Evolutionary conservation across 805 yeast species (phyloP).

Genomic region (Jamesozyma lodderae): DNA sequence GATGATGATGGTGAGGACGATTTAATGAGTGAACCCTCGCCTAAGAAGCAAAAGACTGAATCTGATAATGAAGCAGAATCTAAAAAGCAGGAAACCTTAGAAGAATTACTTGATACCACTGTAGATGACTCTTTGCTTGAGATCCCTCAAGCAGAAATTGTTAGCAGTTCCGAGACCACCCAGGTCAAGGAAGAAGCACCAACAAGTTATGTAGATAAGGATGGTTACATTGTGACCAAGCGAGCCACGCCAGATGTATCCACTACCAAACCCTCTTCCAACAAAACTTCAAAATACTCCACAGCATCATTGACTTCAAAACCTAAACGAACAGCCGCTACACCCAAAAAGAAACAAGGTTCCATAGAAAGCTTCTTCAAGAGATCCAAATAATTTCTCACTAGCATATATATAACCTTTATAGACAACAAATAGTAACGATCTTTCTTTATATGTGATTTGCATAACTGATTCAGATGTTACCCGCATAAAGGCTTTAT

Average conservation of each 20-base stretch:
- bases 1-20: slow-evolving; percentile 18
- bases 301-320: neutral
- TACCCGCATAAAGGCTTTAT: no score
- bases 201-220: slow-evolving; percentile 23
- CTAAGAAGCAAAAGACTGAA: neutral
- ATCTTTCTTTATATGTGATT: neutral
- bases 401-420: neutral
- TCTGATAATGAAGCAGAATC: no score
- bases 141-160: slow-evolving; percentile 3
- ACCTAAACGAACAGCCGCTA: slow-evolving; percentile 6
- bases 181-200: slow-evolving; percentile 6
- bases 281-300: neutral
- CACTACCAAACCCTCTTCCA: neutral
- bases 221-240: slow-evolving; percentile 29
- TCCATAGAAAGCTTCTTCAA: slow-evolving; percentile 29
- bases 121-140: slow-evolving; percentile 26
- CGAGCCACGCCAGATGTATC: slow-evolving; percentile 7
- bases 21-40: neutral
- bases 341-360: slow-evolving; percentile 21
- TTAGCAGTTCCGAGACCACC: neutral
- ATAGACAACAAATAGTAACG: neutral
- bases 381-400: slow-evolving; percentile 4
- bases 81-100: slow-evolving; percentile 13
- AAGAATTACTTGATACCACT: slow-evolving; percentile 26
- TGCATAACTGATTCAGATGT: neutral